A percentile compares a stretch with the other conserved stretches of the same genome.
phyloP scores from a whole-genome alignment of 306 rosid genomes.

The Begonia masoniana region DNA sequence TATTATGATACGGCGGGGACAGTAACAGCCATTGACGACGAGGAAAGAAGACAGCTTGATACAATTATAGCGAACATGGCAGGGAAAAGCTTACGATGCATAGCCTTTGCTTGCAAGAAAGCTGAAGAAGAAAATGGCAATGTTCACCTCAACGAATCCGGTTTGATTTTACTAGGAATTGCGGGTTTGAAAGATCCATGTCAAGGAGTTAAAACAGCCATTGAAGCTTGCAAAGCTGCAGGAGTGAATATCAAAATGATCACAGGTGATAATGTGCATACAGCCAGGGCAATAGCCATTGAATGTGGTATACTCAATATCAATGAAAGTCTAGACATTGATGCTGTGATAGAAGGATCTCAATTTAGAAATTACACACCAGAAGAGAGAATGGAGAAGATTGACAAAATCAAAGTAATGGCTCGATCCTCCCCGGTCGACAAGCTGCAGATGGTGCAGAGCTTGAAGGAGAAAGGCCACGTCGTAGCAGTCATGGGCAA shows the following conservation, averaged over 20 bases:
- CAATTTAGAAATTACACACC: slow-evolving; percentile 15
- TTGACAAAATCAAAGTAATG: slow-evolving; percentile 13
- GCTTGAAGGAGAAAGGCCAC: slow-evolving; percentile 15
- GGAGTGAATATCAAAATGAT: slow-evolving; percentile 17
- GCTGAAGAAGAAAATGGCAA: background rate
- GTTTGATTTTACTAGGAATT: slow-evolving; percentile 5
- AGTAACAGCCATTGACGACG: slow-evolving; percentile 6
- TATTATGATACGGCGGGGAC: slow-evolving; percentile 9
- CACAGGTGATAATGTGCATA: slow-evolving; percentile 16
- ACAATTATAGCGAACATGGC: slow-evolving; percentile 12
- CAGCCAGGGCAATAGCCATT: slow-evolving; percentile 17
- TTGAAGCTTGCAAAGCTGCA: slow-evolving; percentile 16
- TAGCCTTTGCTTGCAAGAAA: slow-evolving; percentile 12
- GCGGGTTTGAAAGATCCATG: slow-evolving; percentile 19
- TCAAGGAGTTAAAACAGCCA: slow-evolving; percentile 10
- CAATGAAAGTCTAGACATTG: background rate
- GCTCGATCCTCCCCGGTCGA: slow-evolving; percentile 18
- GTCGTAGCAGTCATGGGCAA: slow-evolving; percentile 21
- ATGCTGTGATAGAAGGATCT: slow-evolving; percentile 5
- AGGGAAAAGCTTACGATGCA: slow-evolving; percentile 17
- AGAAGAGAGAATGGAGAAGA: slow-evolving; percentile 10
- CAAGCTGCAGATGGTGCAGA: slow-evolving; percentile 17
- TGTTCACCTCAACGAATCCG: slow-evolving; percentile 8
- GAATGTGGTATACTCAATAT: slow-evolving; percentile 11
- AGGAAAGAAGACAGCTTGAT: slow-evolving; percentile 2